These are phyloP conservation scores for Tuctoria greenei DNA, from an alignment of 176 grass and related monocot genomes.

Conservation along the genomic window DNA sequence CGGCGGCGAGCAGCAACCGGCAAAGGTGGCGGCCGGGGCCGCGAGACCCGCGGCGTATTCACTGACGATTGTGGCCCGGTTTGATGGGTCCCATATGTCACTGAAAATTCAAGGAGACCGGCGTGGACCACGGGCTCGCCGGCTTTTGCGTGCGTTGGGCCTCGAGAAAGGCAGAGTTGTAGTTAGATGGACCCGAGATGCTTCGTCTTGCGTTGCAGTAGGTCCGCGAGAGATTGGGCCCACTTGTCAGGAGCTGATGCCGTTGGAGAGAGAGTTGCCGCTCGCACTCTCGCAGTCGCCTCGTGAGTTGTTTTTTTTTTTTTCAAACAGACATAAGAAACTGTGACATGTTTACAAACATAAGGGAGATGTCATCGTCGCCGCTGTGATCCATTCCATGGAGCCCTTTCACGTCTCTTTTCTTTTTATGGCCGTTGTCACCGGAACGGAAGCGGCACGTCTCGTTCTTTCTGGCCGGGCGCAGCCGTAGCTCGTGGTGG, in stretches of 20 bases:
- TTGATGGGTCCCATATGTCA: not conserved
- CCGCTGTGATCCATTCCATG: too few relatives aligned
- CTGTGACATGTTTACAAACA: too few relatives aligned
- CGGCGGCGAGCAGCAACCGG: slow-evolving; percentile 34
- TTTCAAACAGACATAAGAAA: too few relatives aligned
- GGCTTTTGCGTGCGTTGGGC: not conserved
- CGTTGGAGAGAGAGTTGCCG: not conserved
- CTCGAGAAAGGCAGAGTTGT: slow-evolving; percentile 26
- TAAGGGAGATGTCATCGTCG: too few relatives aligned
- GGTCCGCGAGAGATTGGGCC: too few relatives aligned
- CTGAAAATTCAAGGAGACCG: not conserved
- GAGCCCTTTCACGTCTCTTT: too few relatives aligned
- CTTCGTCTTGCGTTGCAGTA: not conserved
- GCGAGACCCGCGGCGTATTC: not conserved
- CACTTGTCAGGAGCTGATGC: not conserved
- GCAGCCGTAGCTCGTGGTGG: too few relatives aligned
- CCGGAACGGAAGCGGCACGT: not conserved
- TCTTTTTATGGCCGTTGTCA: too few relatives aligned
- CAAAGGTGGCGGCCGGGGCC: slow-evolving; percentile 4
- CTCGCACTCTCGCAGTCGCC: too few relatives aligned
- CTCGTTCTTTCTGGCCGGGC: not conserved
- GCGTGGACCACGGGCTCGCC: not conserved
- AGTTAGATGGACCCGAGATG: not conserved
- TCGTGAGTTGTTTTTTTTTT: too few relatives aligned
- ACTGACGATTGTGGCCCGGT: not conserved